Evolutionary conservation across 2,329 filamentous ascomycete genomes (phyloP).

Genomic region (Ascochyta pisi): DNA sequence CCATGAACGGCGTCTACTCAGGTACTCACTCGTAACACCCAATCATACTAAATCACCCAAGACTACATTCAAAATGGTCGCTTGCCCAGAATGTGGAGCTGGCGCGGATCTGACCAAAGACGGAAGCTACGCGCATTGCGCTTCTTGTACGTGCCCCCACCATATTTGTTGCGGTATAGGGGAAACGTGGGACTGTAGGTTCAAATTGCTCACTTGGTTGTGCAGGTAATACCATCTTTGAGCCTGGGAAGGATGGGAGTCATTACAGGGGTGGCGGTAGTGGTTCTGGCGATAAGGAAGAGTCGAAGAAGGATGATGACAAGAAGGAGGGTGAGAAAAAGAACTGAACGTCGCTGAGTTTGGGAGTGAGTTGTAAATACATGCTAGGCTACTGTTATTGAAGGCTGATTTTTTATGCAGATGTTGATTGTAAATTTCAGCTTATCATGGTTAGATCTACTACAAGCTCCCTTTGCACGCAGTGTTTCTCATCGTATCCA

Average conservation of each 20-base stretch:
- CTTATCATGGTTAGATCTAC: too few species aligned
- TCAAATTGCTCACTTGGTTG: neutral
- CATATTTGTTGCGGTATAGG: neutral
- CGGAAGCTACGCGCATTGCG: conserved; percentile 38
- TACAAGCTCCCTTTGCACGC: too few species aligned
- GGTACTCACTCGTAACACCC: conserved; percentile 11
- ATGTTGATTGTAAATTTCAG: neutral
- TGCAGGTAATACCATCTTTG: conserved; percentile 37
- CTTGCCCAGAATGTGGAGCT: conserved; percentile 40
- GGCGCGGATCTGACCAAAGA: conserved; percentile 39
- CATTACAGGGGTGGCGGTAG: conserved; percentile 34
- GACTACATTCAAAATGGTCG: conserved; percentile 22
- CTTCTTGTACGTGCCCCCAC: conserved; percentile 31
- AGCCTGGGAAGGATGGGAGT: conserved; percentile 38
- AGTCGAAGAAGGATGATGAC: conserved; percentile 23
- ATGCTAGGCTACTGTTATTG: neutral
- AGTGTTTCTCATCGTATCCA: too few species aligned
- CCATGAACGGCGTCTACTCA: neutral
- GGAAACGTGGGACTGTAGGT: neutral
- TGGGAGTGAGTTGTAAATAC: neutral
- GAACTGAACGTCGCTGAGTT: neutral
- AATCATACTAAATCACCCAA: neutral
- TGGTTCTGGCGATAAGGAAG: conserved; percentile 37
- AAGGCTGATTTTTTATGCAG: neutral
- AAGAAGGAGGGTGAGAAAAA: conserved; percentile 21